Conservation (phyloP, 257 asterid species). For the Orobanche coerulescens region DNA sequence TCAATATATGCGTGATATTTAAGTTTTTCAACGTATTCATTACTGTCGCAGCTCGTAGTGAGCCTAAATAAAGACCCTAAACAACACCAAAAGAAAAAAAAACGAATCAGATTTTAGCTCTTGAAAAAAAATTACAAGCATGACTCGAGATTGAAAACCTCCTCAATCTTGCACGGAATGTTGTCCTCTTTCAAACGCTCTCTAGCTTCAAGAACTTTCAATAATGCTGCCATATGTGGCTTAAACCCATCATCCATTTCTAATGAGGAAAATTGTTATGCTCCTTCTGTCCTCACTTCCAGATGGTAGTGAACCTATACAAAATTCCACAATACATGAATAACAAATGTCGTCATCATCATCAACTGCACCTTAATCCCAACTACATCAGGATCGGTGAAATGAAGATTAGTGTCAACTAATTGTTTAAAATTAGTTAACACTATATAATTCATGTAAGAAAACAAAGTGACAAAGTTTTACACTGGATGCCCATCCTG, state of each 20-base stretch:
- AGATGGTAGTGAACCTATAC: neutral
- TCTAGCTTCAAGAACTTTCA: slow-evolving; percentile 35
- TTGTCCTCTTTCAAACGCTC: slow-evolving; percentile 40
- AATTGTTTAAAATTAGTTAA: too few relatives aligned
- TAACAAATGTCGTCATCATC: neutral
- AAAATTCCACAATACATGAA: slow-evolving; percentile 6
- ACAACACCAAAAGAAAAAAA: slow-evolving; percentile 12
- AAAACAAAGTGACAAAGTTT: too few relatives aligned
- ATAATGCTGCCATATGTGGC: slow-evolving; percentile 39
- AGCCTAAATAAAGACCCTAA: slow-evolving; percentile 88
- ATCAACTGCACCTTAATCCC: too few relatives aligned
- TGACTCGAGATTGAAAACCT: slow-evolving; percentile 37
- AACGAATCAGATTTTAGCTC: neutral
- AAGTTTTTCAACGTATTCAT: slow-evolving; percentile 44
- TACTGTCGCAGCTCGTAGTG: slow-evolving; percentile 76
- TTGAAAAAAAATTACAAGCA: neutral
- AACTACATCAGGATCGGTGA: too few relatives aligned
- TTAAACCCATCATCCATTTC: slow-evolving; percentile 37
- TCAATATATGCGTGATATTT: slow-evolving; percentile 70
- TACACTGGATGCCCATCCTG: too few relatives aligned
- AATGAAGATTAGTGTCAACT: too few relatives aligned
- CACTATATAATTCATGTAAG: too few relatives aligned
- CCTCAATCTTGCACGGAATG: slow-evolving; percentile 69
- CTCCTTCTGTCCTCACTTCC: slow-evolving; percentile 5
- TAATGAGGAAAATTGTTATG: neutral